Percentiles rank a stretch among this genome's conserved stretches.
These are phyloP conservation scores for Coemansia guatemalensis DNA, from an alignment of 192 early-diverging fungal genomes.

Conservation along the genomic window DNA sequence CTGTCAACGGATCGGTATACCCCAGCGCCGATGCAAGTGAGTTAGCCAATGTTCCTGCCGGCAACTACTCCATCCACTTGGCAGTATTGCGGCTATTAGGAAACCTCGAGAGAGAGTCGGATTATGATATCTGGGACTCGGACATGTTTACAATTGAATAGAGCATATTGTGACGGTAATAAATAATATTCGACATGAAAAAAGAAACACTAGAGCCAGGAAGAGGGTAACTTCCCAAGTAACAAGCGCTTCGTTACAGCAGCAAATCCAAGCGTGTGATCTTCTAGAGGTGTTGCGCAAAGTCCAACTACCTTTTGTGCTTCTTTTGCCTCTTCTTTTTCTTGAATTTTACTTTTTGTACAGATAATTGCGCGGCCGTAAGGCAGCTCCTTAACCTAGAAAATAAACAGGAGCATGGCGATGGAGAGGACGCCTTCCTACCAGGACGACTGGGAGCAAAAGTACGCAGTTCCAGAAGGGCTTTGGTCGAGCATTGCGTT, in stretches of 20 bases:
- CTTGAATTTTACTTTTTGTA: no score
- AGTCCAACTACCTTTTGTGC: no score
- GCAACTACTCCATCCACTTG: slow-evolving; percentile 35
- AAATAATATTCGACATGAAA: no score
- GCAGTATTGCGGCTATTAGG: slow-evolving; percentile 36
- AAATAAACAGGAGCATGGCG: neutral
- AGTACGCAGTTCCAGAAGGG: slow-evolving; percentile 12
- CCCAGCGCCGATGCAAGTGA: slow-evolving; percentile 11
- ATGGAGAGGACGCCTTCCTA: no score
- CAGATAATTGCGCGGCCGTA: no score
- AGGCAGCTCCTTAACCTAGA: neutral
- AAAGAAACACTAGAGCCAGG: no score
- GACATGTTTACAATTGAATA: slow-evolving; percentile 21
- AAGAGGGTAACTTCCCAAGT: no score
- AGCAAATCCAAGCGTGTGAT: no score
- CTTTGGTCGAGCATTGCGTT: slow-evolving; percentile 6
- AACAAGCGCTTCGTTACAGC: no score
- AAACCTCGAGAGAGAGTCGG: slow-evolving; percentile 14
- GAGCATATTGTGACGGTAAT: neutral
- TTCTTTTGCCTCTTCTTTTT: no score
- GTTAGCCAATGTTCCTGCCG: slow-evolving; percentile 14
- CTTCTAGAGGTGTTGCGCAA: no score
- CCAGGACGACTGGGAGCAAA: slow-evolving; percentile 29
- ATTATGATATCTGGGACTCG: slow-evolving; percentile 48
- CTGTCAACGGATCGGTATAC: slow-evolving; percentile 17